These are phyloP conservation scores for Phytopythium kandeliae DNA, from an alignment of 352 stramenopile species.

Conservation along the genomic window DNA sequence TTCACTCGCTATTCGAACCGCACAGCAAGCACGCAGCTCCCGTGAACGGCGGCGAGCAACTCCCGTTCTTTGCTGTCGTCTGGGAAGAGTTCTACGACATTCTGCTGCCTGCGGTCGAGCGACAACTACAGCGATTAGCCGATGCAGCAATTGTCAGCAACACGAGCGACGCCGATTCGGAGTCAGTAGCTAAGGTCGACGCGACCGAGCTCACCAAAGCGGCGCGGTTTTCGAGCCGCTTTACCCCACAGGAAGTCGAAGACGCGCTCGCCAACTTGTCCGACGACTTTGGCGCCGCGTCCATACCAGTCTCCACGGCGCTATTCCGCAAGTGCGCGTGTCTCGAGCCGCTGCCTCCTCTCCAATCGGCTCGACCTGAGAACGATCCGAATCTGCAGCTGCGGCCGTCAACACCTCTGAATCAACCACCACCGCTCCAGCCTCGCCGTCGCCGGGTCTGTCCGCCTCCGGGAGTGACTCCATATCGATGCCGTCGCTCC, in stretches of 20 bases:
- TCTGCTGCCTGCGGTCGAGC: conserved; percentile 36
- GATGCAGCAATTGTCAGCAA: neutral
- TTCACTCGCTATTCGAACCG: conserved; percentile 42
- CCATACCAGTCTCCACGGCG: conserved; percentile 6
- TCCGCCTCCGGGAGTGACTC: conserved; percentile 20
- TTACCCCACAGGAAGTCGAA: conserved; percentile 37
- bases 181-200: neutral
- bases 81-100: conserved; percentile 47
- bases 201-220: neutral
- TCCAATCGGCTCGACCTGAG: neutral
- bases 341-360: conserved; percentile 22
- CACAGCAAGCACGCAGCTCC: conserved; percentile 31
- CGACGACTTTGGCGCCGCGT: conserved; percentile 43
- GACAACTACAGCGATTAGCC: conserved; percentile 10
- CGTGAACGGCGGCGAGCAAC: conserved; percentile 19
- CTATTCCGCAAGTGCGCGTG: conserved; percentile 48
- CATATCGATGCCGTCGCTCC: conserved; percentile 38
- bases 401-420: neutral
- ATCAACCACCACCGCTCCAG: conserved; percentile 9
- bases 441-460: conserved; percentile 40
- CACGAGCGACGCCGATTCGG: neutral
- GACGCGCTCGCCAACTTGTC: conserved; percentile 51
- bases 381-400: neutral
- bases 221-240: conserved; percentile 17
- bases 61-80: conserved; percentile 51